These are phyloP conservation scores for Isabelozyma heimii DNA, from an alignment of 805 yeast genomes.

Conservation along the genomic window DNA sequence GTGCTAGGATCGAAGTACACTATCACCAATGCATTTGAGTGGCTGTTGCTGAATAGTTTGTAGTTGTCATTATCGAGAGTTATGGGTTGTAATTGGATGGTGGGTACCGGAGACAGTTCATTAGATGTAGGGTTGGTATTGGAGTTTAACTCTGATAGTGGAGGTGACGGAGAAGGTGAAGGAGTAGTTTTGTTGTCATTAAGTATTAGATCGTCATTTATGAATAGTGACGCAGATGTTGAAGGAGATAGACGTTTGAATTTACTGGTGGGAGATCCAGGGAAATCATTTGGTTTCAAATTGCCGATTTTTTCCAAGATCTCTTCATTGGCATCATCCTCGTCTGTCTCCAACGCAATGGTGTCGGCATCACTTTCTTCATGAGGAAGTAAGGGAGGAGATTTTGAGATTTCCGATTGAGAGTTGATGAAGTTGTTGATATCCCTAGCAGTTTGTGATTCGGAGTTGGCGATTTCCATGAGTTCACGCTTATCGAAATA, in stretches of 20 bases:
- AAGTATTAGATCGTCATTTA: not conserved
- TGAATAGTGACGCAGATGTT: not conserved
- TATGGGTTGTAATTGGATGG: not conserved
- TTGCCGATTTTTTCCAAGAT: not conserved
- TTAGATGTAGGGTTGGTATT: not conserved
- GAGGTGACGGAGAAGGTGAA: not conserved
- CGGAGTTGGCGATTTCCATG: not conserved
- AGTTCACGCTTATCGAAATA: not conserved
- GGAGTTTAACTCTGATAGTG: not conserved
- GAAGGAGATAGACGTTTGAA: not conserved
- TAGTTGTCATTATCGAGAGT: not conserved
- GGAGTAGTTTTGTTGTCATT: not conserved
- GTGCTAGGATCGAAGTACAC: not conserved
- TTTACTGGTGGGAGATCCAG: not conserved
- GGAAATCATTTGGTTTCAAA: slow-evolving; percentile 1
- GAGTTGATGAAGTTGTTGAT: not conserved
- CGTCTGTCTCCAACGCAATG: slow-evolving; percentile 9
- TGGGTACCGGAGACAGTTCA: not conserved
- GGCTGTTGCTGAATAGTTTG: not conserved
- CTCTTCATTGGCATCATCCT: slow-evolving; percentile 13
- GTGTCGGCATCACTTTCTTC: slow-evolving; percentile 30
- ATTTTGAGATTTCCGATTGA: not conserved
- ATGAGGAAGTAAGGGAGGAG: not conserved
- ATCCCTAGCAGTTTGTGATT: not conserved
- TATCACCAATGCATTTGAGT: not conserved